Evolutionary conservation across 1,139 yeast species (phyloP).

Genomic region (Candida sp.): DNA sequence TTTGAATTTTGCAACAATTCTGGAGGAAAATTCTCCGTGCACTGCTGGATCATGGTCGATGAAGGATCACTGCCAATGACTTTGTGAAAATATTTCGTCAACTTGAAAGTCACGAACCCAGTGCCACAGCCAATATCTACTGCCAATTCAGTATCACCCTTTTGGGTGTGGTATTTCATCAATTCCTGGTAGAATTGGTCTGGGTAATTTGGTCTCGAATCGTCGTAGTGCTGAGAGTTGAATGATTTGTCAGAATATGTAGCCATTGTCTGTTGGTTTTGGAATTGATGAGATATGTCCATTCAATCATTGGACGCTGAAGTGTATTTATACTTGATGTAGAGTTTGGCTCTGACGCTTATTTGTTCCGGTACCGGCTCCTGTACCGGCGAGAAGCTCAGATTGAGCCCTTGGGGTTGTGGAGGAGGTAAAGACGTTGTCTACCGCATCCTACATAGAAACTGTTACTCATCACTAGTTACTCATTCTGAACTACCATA

Average conservation of each 20-base stretch:
- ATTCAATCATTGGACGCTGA: not conserved
- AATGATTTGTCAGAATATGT: conserved; percentile 40
- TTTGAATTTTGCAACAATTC: conserved; percentile 1
- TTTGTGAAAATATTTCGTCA: conserved; percentile 46
- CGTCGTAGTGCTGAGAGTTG: conserved; percentile 38
- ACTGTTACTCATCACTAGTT: not conserved
- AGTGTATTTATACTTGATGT: not conserved
- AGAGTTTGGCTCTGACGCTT: not conserved
- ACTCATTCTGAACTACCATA: not conserved
- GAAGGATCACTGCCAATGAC: conserved; percentile 76
- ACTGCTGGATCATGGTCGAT: conserved; percentile 59
- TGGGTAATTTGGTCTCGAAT: conserved; percentile 44
- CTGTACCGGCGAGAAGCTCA: not conserved
- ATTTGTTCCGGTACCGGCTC: not conserved
- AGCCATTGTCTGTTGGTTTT: conserved; percentile 27
- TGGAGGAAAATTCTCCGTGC: conserved; percentile 22
- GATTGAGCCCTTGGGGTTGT: too few relatives aligned
- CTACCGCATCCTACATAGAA: not conserved
- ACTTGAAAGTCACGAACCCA: conserved; percentile 71
- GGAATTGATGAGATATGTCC: not conserved
- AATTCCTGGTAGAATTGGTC: conserved; percentile 33
- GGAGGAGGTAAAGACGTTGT: too few relatives aligned
- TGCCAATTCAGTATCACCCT: conserved; percentile 30
- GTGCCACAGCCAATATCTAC: conserved; percentile 89
- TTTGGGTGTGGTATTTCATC: conserved; percentile 27